phyloP scores from a whole-genome alignment of 371 early-diverging fungal genomes.

The Mycotypha africana region DNA sequence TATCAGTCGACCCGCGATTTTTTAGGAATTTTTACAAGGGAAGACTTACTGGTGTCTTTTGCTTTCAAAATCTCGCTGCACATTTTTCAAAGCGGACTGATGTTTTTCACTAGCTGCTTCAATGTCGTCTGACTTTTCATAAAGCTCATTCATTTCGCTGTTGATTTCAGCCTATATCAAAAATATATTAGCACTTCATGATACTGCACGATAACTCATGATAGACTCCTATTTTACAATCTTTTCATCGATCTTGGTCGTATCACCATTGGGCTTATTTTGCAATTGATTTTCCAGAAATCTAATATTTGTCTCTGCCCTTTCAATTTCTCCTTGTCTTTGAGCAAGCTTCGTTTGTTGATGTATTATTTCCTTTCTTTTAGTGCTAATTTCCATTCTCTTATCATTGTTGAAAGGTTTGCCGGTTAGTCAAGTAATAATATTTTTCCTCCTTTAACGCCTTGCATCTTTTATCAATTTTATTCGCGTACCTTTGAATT shows the following conservation, averaged over 20 bases:
- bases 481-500: no score
- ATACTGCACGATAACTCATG: no score
- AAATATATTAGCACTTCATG: neutral
- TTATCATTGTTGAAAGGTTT: no score
- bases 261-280: constrained; percentile 28
- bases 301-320: constrained; percentile 40
- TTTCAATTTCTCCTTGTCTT: constrained; percentile 29
- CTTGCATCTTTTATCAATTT: no score
- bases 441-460: no score
- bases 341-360: constrained; percentile 25
- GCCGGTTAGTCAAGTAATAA: no score
- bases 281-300: constrained; percentile 33
- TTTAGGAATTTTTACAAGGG: no score
- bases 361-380: neutral
- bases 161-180: constrained; percentile 4
- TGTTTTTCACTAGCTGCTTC: no score
- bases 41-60: constrained; percentile 20
- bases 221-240: no score
- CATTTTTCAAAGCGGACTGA: no score
- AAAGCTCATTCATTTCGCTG: constrained; percentile 2
- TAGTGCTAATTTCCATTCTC: neutral
- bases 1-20: no score
- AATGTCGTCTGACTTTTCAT: neutral
- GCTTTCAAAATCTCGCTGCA: constrained; percentile 14
- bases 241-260: constrained; percentile 21